Evolutionary conservation across 2,329 filamentous ascomycete species (phyloP), one percentile per base, ranked within the genome.

Genomic region (Alternaria sp.): DNA sequence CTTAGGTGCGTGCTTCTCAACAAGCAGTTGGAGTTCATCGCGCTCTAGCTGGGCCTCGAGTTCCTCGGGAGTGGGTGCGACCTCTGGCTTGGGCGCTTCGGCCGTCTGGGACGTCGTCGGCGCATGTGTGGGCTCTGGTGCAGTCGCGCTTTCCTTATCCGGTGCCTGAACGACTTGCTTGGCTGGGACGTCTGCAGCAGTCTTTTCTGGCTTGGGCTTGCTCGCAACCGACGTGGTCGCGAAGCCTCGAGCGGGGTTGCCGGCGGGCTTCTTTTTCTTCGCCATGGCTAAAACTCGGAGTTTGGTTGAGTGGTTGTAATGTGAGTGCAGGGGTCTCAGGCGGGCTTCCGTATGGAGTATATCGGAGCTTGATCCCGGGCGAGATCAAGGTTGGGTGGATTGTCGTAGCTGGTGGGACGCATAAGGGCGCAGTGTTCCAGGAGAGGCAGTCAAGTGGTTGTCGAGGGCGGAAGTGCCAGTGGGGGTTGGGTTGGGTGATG

Each of bases 211-310:
- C 73, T 94, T 93, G 46, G 86, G 84, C 76, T 92, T 97, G 25
- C 93, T 96, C 44, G 93, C 92, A 61, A 97, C 86, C 1, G 94
- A 98, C 12, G 92, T 96, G 5, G 95, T 99, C 66, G 94, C 93
- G 81, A 97, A 97, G 18, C 94, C 95, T 78, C 95, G 87, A 40
- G 93, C 93, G 61, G 94, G 92, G 79, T 97, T 98, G 32, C 90
- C 87, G 27, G 88, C 87, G 57, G 91, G 86, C 86, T 97, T 98
- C 85, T 93, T 96, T 83, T 97, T 97, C 82, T 97, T 97, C 80
- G 91, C 90, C 92, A 94, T 94, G 67, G 64, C 72, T 27, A 12
- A 27, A 30, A 45, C 12, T 41, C 30, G 28, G 41, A 25, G 22
- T 28, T 18, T 43, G 34, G 36, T 12, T 49, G 54, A 28, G 22